phyloP scores from a whole-genome alignment of 371 early-diverging fungal genomes.

The Apophysomyces ossiformis region DNA sequence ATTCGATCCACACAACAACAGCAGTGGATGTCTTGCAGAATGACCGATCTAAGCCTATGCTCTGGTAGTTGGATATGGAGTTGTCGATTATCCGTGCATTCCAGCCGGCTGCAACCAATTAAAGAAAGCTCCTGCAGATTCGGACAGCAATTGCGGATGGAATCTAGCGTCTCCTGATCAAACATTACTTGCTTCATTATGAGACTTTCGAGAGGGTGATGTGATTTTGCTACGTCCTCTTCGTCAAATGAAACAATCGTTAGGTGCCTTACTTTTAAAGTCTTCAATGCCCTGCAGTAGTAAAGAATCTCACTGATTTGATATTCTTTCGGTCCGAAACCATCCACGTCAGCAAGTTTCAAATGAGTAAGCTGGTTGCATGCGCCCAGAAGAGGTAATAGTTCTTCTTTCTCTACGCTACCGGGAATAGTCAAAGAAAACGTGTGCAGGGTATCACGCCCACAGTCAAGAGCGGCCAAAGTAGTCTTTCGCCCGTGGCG shows the following conservation, averaged over 20 bases:
- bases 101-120: neutral
- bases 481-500: neutral
- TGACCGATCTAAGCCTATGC: neutral
- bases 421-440: neutral
- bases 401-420: neutral
- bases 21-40: neutral
- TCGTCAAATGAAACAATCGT: neutral
- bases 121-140: neutral
- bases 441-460: neutral
- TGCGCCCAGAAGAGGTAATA: neutral
- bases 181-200: neutral
- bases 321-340: conserved; percentile 43
- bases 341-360: conserved; percentile 63
- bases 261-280: neutral
- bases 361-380: neutral
- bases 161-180: neutral
- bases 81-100: neutral
- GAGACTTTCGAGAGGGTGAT: neutral
- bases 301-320: conserved; percentile 35
- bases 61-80: neutral
- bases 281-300: neutral
- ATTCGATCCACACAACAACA: neutral
- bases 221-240: neutral
- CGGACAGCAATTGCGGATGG: neutral
- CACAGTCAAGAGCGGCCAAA: neutral